Base-by-base conservation (phyloP, 192 early-diverging fungal genomes). In the Rhizophagus sp. region DNA sequence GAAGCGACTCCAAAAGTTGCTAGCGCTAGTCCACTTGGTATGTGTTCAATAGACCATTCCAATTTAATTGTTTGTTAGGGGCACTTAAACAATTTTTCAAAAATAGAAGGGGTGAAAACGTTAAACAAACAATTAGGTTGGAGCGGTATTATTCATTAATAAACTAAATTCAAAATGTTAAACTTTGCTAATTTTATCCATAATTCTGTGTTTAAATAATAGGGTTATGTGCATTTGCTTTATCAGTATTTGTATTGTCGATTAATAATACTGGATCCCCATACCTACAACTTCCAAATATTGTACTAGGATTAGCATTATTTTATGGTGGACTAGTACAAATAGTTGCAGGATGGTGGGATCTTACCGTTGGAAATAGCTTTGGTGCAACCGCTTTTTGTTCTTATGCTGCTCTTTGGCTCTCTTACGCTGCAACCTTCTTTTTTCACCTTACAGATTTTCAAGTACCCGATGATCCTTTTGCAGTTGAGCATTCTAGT, bases 301-400 rank as follows among this genome's bases (percentile, higher is more conserved):
- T 94, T 41, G 89, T 92, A 24, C 68, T 91, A 12, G 91, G 91
- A 68, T 83, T 92, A 8, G 92, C 91, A 15, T 81, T 93, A 68
- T 94, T 92, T 80, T 94, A 94, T 81, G 93, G 94, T 67, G 94
- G 94, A 2, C 68, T 95, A 34, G 84, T 87, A 77, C 94, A 96
- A 85, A 82, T 95, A 44, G 82, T 92, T 10, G 94, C 93, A 71
- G 94, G 94, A 70, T 93, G 94, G 93, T 94, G 92, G 94, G 91
- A 95, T 86, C 94, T 94, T 82, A 87, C 86, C 34, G 82, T 83
- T 8, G 90, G 92, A 70, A 95, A 96, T 80, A 94, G 92, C 12
- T 95, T 96, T 87, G 93, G 94, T 82, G 93, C 93, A 62, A 94
- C 93, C 11, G 93, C 91, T 10, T 93, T 93, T 84, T 86, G 89